phyloP scores from a whole-genome alignment of 371 early-diverging fungal species.

The Mortierella sp. region DNA sequence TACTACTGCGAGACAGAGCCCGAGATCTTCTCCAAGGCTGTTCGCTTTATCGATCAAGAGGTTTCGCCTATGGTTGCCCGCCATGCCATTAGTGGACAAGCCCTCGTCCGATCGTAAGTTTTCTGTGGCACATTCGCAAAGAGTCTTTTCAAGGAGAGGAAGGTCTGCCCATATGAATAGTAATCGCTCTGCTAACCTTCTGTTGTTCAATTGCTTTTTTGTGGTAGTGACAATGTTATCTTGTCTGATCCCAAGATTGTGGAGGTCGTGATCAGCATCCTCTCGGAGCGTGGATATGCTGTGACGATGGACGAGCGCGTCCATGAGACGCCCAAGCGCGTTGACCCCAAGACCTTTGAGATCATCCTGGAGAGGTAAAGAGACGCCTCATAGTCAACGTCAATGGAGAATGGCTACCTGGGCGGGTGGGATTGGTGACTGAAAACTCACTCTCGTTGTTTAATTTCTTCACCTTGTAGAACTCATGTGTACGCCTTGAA shows the following conservation, averaged over 20 bases:
- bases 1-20: conserved; percentile 74
- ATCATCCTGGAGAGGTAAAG: conserved; percentile 69
- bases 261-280: conserved; percentile 74
- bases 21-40: conserved; percentile 62
- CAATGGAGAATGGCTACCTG: background rate
- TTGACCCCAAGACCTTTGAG: conserved; percentile 72
- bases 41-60: conserved; percentile 67
- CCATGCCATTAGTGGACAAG: conserved; percentile 76
- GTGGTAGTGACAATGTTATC: conserved; percentile 61
- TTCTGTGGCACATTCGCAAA: background rate
- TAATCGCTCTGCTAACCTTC: background rate
- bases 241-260: conserved; percentile 67
- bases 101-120: conserved; percentile 72
- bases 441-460: background rate
- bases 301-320: conserved; percentile 71
- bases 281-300: conserved; percentile 77
- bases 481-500: conserved; percentile 67
- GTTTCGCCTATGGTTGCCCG: conserved; percentile 70
- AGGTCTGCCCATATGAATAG: too few relatives aligned
- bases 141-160: background rate
- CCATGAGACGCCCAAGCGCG: conserved; percentile 68
- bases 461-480: conserved; percentile 17
- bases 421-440: background rate
- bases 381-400: background rate
- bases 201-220: background rate